Base-by-base conservation (phyloP, 768 basidiomycete species). In the Mycena venus region DNA sequence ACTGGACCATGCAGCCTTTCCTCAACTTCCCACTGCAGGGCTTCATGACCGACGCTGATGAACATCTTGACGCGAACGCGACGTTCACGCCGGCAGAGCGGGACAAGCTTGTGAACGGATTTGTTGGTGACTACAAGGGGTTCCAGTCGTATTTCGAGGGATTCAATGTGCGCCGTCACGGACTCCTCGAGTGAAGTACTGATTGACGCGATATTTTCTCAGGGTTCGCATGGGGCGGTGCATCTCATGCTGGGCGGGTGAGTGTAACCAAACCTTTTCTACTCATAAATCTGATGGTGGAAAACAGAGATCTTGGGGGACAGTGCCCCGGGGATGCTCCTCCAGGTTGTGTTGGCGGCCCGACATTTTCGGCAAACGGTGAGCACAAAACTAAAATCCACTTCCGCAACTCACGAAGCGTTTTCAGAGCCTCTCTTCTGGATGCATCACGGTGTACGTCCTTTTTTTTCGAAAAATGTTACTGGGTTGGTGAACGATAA, bases 341-440 rank as follows among this genome's bases (percentile, higher is more conserved):
- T n/a, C n/a, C n/a, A n/a, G n/a, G n/a, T n/a, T n/a, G n/a, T n/a
- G n/a, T n/a, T n/a, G n/a, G n/a, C n/a, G n/a, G n/a, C n/a, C n/a
- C n/a, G n/a, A n/a, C n/a, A n/a, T n/a, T n/a, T n/a, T n/a, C n/a
- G n/a, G n/a, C n/a, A n/a, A n/a, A n/a, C n/a, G n/a, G n/a, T n/a
- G n/a, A n/a, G n/a, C n/a, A n/a, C n/a, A n/a, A n/a, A n/a, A n/a
- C n/a, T n/a, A n/a, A n/a, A n/a, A n/a, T n/a, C n/a, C n/a, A n/a
- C n/a, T n/a, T n/a, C n/a, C n/a, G n/a, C n/a, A n/a, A n/a, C n/a
- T n/a, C n/a, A n/a, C n/a, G n/a, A n/a, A 80, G 11, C 80, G n/a
- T n/a, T n/a, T 14, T 2, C 53, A 85, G 83, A 84, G 17, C 84
- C 84, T 3, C 53, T 85, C 21, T 85, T 85, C 75, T 85, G 79